Percentiles rank a stretch among this genome's conserved stretches.
phyloP scores from a whole-genome alignment of 106 monocot species.

The Acorus gramineus region DNA sequence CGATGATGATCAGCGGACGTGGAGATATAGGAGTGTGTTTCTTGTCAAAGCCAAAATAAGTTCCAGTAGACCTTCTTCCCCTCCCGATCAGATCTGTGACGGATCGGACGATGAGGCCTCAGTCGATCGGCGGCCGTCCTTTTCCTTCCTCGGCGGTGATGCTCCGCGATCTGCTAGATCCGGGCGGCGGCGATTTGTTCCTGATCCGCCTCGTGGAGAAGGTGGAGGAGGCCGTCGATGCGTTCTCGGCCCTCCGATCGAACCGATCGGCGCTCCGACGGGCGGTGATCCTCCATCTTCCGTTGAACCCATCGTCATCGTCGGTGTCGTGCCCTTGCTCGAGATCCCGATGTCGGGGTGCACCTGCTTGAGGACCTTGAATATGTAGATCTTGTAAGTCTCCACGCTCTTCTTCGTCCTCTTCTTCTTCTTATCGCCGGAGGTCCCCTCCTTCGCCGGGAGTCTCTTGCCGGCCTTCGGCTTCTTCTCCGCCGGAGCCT shows the following conservation, averaged over 20 bases:
- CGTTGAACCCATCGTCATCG: too few species aligned
- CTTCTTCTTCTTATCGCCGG: too few species aligned
- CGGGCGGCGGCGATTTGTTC: slow-evolving; percentile 17
- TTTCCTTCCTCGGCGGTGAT: slow-evolving; percentile 1
- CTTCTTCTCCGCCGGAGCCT: too few species aligned
- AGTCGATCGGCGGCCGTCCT: neutral
- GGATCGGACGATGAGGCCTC: slow-evolving; percentile 1
- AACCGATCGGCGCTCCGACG: slow-evolving; percentile 21
- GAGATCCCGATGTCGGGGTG: slow-evolving; percentile 95
- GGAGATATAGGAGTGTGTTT: too few species aligned
- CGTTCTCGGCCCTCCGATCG: neutral
- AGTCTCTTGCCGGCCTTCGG: too few species aligned
- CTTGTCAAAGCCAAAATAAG: too few species aligned
- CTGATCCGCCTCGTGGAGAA: slow-evolving; percentile 9
- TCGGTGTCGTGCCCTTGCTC: too few species aligned
- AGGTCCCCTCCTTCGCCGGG: too few species aligned
- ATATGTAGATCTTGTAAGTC: slow-evolving; percentile 99
- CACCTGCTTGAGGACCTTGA: slow-evolving; percentile 98
- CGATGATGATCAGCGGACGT: too few species aligned
- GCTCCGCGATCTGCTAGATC: slow-evolving; percentile 22
- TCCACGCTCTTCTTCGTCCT: slow-evolving; percentile 9
- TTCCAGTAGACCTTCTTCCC: too few species aligned
- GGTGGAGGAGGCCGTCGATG: slow-evolving; percentile 15
- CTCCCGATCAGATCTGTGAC: neutral
- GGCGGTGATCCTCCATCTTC: too few species aligned